Base-by-base conservation (phyloP, 768 basidiomycete species). In the Ramaria rubella region DNA sequence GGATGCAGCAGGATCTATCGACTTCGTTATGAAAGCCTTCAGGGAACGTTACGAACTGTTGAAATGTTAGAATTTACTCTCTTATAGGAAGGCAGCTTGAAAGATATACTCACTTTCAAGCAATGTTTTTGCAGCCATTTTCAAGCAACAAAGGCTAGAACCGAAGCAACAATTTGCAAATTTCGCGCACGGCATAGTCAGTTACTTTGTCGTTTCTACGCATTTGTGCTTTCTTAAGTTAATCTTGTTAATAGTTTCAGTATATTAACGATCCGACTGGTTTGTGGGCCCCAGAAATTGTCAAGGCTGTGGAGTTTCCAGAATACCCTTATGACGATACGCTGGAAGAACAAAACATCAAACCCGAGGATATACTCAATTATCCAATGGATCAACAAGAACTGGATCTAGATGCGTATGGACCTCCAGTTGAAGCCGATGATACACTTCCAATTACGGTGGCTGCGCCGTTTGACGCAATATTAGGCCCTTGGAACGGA, bases 401-500 rank as follows among this genome's bases (percentile, higher is more conserved):
- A 12, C 57, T 66, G 24, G 60, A 61, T 19, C 59, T 62, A 6
- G 60, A 62, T 9, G 66, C 64, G 1, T 60, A 65, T 40, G 55
- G 62, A 17, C n/a, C 24, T 48, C 14, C 46, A 1, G 21, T 9
- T n/a, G 17, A 48, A 12, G n/a, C 49, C 5, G 40, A 14, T 3
- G 5, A 17, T 1, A 2, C 40, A 30, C 11, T 26, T 26, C 26
- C 15, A 26, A 2, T 5, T n/a, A 4, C 24, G 7, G 46, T 19
- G 17, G 46, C 12, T 31, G 6, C 46, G 50, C 14, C 19, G 52
- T 31, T 57, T 52, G 58, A 38, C 53, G 43, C 6, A 19, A 58
- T 61, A 40, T 43, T 68, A 0, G 67, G 67, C 0, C 33, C 61
- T 9, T 68, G 67, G 67, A 55, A 68, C 30, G 66, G 64, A 0